Evolutionary conservation across 1,284 basidiomycete species (phyloP).

Genomic region (Tylopilus sp.): DNA sequence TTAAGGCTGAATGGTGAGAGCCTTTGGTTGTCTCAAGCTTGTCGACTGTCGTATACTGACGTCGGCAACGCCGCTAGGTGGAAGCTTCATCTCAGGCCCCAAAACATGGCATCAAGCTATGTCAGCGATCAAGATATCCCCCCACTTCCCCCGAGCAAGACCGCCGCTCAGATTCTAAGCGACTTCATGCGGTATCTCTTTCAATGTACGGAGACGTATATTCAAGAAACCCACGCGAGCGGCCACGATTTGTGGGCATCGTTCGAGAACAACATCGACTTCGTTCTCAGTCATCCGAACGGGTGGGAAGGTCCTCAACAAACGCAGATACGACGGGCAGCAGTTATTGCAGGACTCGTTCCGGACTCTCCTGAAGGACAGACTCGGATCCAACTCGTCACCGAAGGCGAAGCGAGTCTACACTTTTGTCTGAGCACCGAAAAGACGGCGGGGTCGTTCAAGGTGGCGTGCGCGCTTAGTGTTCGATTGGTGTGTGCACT

Average conservation of each 20-base stretch:
- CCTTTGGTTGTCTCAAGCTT: neutral
- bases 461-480: constrained; percentile 23
- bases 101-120: constrained; percentile 12
- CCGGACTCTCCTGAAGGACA: constrained; percentile 36
- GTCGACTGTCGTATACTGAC: neutral
- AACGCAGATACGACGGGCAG: constrained; percentile 36
- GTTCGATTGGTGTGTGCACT: neutral
- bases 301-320: constrained; percentile 44
- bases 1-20: constrained; percentile 42
- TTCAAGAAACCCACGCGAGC: constrained; percentile 38
- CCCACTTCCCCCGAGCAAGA: constrained; percentile 40
- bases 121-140: constrained; percentile 35
- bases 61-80: constrained; percentile 27
- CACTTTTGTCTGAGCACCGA: constrained; percentile 44
- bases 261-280: constrained; percentile 32
- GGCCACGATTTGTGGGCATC: constrained; percentile 37
- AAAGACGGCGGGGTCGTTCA: constrained; percentile 37
- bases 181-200: constrained; percentile 47
- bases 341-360: constrained; percentile 35
- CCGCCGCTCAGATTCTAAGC: constrained; percentile 41
- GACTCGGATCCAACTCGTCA: constrained; percentile 42
- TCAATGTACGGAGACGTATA: constrained; percentile 36
- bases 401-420: constrained; percentile 50
- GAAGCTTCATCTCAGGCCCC: constrained; percentile 36
- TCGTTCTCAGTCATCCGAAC: constrained; percentile 40